phyloP scores from a whole-genome alignment of 257 asterid species.

The Solanum clarkiae region DNA sequence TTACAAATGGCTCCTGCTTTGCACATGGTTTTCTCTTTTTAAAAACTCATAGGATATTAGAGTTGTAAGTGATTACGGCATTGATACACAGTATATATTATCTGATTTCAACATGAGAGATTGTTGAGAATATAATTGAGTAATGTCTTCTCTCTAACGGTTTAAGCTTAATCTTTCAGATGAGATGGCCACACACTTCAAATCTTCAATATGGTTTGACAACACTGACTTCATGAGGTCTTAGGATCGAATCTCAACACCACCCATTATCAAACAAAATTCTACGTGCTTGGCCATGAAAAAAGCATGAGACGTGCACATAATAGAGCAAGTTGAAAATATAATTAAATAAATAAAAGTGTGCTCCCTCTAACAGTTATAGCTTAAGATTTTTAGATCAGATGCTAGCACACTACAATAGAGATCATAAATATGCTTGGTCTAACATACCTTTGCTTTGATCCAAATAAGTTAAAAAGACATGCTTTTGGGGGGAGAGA shows the following conservation, averaged over 20 bases:
- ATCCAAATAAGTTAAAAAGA: neutral
- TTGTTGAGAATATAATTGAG: neutral
- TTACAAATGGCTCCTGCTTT: neutral
- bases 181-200: neutral
- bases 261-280: neutral
- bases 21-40: neutral
- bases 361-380: neutral
- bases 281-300: neutral
- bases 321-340: neutral
- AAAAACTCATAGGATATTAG: neutral
- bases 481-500: neutral
- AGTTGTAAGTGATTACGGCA: neutral
- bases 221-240: neutral
- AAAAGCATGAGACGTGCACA: neutral
- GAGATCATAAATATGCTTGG: neutral
- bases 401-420: neutral
- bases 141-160: neutral
- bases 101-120: neutral
- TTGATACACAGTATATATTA: neutral
- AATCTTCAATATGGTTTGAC: neutral
- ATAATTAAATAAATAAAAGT: neutral
- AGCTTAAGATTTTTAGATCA: neutral
- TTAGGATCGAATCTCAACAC: neutral
- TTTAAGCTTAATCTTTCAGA: neutral
- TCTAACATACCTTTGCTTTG: neutral